Percentiles rank a stretch among this genome's conserved stretches.
phyloP scores from a whole-genome alignment of 179 eudicot species.

The Dionaea muscipula region DNA sequence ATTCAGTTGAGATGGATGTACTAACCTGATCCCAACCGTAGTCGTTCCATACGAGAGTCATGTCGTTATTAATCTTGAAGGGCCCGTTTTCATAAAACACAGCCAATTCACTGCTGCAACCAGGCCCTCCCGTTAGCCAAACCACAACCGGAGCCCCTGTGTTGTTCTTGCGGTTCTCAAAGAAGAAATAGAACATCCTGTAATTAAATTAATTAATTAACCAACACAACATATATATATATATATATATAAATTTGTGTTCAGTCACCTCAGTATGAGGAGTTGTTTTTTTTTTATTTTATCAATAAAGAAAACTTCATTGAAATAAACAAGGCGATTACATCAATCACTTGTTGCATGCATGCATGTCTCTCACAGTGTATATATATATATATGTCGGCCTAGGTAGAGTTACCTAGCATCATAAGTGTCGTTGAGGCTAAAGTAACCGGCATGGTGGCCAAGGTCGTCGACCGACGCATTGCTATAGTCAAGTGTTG shows the following conservation, averaged over 20 bases:
- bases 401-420: slow-evolving; percentile 35
- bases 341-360: no score
- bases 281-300: no score
- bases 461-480: slow-evolving; percentile 45
- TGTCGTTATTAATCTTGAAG: slow-evolving; percentile 38
- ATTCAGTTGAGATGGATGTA: no score
- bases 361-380: no score
- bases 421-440: slow-evolving; percentile 38
- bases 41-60: slow-evolving; percentile 65
- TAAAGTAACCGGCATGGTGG: slow-evolving; percentile 62
- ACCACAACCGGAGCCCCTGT: slow-evolving; percentile 52
- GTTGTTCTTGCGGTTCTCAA: slow-evolving; percentile 53
- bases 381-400: no score
- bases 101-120: slow-evolving; percentile 75
- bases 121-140: slow-evolving; percentile 86
- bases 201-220: slow-evolving; percentile 2
- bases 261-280: no score
- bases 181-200: slow-evolving; percentile 86
- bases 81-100: slow-evolving; percentile 86
- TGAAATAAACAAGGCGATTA: no score
- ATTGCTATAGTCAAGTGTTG: slow-evolving; percentile 24
- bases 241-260: no score
- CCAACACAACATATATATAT: no score
- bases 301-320: no score
- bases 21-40: slow-evolving; percentile 75